Evolutionary conservation across 495 filamentous ascomycete genomes (phyloP).

Genomic region (Parachaetomium inaequale): DNA sequence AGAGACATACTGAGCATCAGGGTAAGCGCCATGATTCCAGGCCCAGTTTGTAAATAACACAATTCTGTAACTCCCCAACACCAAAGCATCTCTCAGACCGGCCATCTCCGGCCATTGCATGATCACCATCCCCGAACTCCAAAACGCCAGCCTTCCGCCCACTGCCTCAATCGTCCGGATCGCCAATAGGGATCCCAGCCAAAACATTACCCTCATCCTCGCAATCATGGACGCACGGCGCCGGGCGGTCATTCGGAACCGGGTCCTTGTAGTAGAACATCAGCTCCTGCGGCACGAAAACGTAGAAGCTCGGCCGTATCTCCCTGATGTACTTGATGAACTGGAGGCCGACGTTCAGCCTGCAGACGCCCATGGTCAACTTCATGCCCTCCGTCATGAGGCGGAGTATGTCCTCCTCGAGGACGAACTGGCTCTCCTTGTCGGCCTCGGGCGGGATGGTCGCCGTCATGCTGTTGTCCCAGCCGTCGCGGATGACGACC

Average conservation of each 20-base stretch:
- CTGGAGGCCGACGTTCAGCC: slow-evolving; percentile 56
- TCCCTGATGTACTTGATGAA: slow-evolving; percentile 59
- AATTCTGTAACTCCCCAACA: neutral
- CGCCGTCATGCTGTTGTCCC: slow-evolving; percentile 27
- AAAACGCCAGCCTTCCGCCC: neutral
- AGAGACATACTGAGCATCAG: neutral
- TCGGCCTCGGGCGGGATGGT: slow-evolving; percentile 17
- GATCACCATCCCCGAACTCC: neutral
- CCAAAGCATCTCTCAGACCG: neutral
- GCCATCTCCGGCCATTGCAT: neutral
- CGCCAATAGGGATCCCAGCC: slow-evolving; percentile 4
- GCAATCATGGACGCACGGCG: slow-evolving; percentile 32
- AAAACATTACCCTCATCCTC: slow-evolving; percentile 21
- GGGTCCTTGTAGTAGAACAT: slow-evolving; percentile 65
- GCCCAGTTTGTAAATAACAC: too few relatives aligned
- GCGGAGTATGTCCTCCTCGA: slow-evolving; percentile 51
- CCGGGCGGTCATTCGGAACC: slow-evolving; percentile 34
- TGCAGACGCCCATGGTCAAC: slow-evolving; percentile 59
- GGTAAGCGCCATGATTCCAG: neutral
- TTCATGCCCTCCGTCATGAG: slow-evolving; percentile 73
- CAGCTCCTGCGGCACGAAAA: slow-evolving; percentile 65
- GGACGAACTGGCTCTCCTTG: slow-evolving; percentile 19
- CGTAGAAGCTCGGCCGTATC: slow-evolving; percentile 56
- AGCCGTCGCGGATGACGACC: slow-evolving; percentile 37
- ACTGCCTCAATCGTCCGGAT: neutral